Evolutionary conservation across 257 asterid genomes (phyloP).

Genomic region (Solanum commersonii): DNA sequence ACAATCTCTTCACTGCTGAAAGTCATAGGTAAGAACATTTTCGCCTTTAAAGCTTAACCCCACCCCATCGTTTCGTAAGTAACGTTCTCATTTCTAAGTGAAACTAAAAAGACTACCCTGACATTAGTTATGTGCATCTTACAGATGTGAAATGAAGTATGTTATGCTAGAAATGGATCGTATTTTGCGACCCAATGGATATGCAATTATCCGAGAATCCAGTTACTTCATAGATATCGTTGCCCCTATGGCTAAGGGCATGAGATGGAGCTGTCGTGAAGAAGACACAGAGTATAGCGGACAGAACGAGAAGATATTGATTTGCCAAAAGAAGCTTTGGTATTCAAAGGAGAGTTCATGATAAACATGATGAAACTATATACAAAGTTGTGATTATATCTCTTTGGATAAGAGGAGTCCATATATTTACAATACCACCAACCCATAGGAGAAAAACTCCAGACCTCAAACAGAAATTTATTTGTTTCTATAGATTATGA

Average conservation of each 20-base stretch:
- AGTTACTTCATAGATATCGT: conserved; percentile 58
- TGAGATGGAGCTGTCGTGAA: conserved; percentile 87
- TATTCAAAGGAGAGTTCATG: conserved; percentile 52
- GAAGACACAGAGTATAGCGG: conserved; percentile 66
- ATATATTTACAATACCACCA: conserved; percentile 8
- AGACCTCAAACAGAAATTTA: not conserved
- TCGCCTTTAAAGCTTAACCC: not conserved
- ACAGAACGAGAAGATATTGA: conserved; percentile 63
- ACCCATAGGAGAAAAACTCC: conserved; percentile 20
- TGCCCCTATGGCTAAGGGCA: conserved; percentile 65
- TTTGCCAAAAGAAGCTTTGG: conserved; percentile 99
- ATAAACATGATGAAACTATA: conserved; percentile 1
- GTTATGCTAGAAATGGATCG: conserved; percentile 95
- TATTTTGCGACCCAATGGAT: conserved; percentile 80
- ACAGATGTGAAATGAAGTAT: conserved; percentile 92
- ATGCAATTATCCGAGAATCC: conserved; percentile 74
- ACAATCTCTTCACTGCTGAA: conserved; percentile 83
- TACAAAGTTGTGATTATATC: not conserved
- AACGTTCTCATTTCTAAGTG: not conserved
- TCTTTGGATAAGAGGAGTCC: conserved; percentile 14
- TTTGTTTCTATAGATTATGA: conserved; percentile 1
- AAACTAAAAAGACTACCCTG: not conserved
- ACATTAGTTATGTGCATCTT: not conserved
- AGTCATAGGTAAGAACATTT: conserved; percentile 54
- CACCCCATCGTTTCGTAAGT: not conserved